phyloP scores from a whole-genome alignment of 805 yeast genomes.

The Pichia scutulata region DNA sequence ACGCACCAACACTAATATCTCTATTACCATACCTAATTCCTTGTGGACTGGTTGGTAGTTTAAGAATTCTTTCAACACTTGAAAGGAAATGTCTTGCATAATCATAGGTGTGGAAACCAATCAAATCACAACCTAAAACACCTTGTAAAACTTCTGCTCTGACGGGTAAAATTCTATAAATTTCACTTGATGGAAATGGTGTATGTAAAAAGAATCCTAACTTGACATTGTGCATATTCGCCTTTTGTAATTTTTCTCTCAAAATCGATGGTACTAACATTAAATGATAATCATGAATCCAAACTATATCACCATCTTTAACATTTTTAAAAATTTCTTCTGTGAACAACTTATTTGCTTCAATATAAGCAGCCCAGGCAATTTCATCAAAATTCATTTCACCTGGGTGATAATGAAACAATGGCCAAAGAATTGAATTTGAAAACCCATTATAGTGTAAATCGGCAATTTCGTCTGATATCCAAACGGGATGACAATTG shows the following conservation, averaged over 20 bases:
- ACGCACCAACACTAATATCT: constrained; percentile 83
- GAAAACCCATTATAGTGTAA: constrained; percentile 94
- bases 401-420: constrained; percentile 98
- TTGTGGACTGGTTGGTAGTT: constrained; percentile 80
- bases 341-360: constrained; percentile 83
- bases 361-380: constrained; percentile 97
- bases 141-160: constrained; percentile 88
- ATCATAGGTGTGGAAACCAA: constrained; percentile 99
- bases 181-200: constrained; percentile 96
- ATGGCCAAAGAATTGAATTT: constrained; percentile 94
- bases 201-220: constrained; percentile 95
- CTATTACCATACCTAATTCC: constrained; percentile 76
- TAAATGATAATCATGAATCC: constrained; percentile 98
- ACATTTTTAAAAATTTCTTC: constrained; percentile 60
- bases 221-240: constrained; percentile 46
- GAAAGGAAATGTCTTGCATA: constrained; percentile 94
- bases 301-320: constrained; percentile 77
- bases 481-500: constrained; percentile 83
- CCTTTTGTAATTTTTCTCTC: constrained; percentile 47
- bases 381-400: constrained; percentile 96
- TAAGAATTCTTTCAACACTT: constrained; percentile 76
- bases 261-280: constrained; percentile 92
- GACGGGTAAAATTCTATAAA: constrained; percentile 92
- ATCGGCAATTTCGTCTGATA: constrained; percentile 86
- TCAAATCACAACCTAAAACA: constrained; percentile 84